Evolutionary conservation across 768 basidiomycete species (phyloP), one percentile per base, ranked within the genome.

Genomic region (Kwoniella bestiolae): DNA sequence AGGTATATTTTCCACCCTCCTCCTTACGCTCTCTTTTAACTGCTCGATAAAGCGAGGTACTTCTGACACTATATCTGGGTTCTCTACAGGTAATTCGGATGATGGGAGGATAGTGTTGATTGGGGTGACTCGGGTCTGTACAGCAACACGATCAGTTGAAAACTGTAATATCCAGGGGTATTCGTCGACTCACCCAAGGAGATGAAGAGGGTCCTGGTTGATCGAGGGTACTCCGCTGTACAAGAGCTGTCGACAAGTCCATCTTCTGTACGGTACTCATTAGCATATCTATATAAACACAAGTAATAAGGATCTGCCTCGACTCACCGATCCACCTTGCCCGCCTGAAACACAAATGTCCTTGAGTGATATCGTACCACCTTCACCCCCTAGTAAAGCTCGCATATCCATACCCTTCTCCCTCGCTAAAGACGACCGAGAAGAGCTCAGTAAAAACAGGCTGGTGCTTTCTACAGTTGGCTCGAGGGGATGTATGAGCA

Each of bases 1-100:
- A 14, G 92, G 91, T 32, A 95, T 90, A 76, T 90, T 83, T 41
- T 82, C 84, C 12, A 93, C 89, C 3, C 86, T 85, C 34, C 88
- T 82, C 80, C 83, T 84, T 2, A 94, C 90, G 65, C 91, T 92
- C 64, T 80, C 80, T 66, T 88, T 86, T 31, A 95, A 78, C 11
- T 52, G 28, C 2, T 68, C 32, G 18, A 80, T 67, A 41, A 81
- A 77, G 11, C 60, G 55, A 5, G 67, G 66, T 1, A 77, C 67
- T 8, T 67, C 67, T 25, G 8, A 18, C 23, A 86, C 84, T 26
- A 76, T 70, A 51, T 88, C 84, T 9, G 90, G 80, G 21, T 82
- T 82, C 60, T 71, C 64, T 5, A 12, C 29, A 0, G 60, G 23
- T 9, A 47, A 31, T 14, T 59, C 60, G 0, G 31, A 14, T 3